Conservation (phyloP, 2,329 filamentous ascomycete genomes). For the Macrophomina pseudophaseolina region DNA sequence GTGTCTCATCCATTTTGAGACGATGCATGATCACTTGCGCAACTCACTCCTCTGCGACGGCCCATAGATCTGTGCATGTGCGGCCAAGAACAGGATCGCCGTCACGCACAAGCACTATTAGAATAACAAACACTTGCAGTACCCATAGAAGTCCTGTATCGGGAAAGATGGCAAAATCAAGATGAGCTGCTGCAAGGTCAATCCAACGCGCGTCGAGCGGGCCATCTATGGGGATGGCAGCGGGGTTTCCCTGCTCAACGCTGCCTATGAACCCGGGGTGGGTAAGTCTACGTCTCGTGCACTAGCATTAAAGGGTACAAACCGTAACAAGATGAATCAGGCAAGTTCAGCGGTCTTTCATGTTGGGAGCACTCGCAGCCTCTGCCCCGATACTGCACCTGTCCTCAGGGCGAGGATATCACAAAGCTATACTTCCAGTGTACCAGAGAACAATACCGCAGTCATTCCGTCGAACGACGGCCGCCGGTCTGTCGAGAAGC, state of each 20-base stretch:
- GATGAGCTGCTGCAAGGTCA: slow-evolving; percentile 49
- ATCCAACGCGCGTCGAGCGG: slow-evolving; percentile 52
- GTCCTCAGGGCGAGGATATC: slow-evolving; percentile 47
- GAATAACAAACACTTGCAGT: slow-evolving; percentile 45
- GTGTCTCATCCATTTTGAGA: slow-evolving; percentile 48
- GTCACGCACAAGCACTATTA: slow-evolving; percentile 50
- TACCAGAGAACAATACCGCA: too few relatives aligned
- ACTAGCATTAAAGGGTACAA: background rate
- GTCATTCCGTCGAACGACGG: too few relatives aligned
- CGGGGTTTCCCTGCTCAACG: slow-evolving; percentile 41
- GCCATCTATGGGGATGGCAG: slow-evolving; percentile 50
- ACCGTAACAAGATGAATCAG: slow-evolving; percentile 27
- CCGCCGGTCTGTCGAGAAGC: too few relatives aligned
- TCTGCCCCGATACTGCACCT: slow-evolving; percentile 49
- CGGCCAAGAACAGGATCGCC: slow-evolving; percentile 39
- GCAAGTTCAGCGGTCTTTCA: slow-evolving; percentile 41
- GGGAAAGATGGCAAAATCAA: slow-evolving; percentile 39
- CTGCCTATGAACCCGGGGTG: slow-evolving; percentile 37
- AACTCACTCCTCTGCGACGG: slow-evolving; percentile 50
- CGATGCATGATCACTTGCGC: slow-evolving; percentile 49
- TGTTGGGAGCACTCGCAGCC: slow-evolving; percentile 53
- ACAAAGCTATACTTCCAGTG: slow-evolving; percentile 27
- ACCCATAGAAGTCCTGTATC: slow-evolving; percentile 49
- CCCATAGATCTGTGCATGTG: slow-evolving; percentile 48
- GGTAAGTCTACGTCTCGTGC: slow-evolving; percentile 5